These are phyloP conservation scores for Debaryomyces subglobosus DNA, from an alignment of 1,139 yeast genomes.

Conservation along the genomic window DNA sequence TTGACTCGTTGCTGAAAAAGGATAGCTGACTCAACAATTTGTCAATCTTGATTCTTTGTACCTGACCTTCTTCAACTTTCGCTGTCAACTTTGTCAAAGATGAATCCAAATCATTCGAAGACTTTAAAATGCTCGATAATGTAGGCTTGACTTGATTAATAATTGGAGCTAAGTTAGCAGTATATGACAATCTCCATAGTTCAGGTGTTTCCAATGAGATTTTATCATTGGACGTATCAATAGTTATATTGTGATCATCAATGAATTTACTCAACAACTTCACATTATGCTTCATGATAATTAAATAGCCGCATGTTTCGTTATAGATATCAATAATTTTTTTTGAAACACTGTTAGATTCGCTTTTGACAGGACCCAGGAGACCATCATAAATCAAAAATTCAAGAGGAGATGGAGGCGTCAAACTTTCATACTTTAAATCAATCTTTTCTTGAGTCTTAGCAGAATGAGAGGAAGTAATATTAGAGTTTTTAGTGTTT, in stretches of 20 bases:
- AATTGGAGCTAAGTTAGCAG: not conserved
- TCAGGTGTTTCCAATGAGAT: conserved; percentile 11
- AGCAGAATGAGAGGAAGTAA: not conserved
- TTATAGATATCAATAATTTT: conserved; percentile 20
- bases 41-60: conserved; percentile 19
- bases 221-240: not conserved
- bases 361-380: conserved; percentile 3
- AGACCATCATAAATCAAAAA: conserved; percentile 18
- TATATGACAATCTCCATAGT: conserved; percentile 9
- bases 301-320: conserved; percentile 23
- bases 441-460: not conserved
- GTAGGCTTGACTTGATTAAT: conserved; percentile 1
- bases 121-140: not conserved
- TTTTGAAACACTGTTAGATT: conserved; percentile 6
- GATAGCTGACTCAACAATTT: conserved; percentile 21
- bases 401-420: conserved; percentile 12
- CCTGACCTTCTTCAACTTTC: conserved; percentile 16
- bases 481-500: not conserved
- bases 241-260: conserved; percentile 12
- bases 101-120: conserved; percentile 4
- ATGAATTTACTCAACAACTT: conserved; percentile 15
- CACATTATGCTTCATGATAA: conserved; percentile 18
- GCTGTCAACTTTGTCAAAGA: conserved; percentile 6
- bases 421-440: conserved; percentile 2
- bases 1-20: conserved; percentile 12